Conservation (phyloP, 2,329 filamentous ascomycete genomes). For the Botrytis deweyae region DNA sequence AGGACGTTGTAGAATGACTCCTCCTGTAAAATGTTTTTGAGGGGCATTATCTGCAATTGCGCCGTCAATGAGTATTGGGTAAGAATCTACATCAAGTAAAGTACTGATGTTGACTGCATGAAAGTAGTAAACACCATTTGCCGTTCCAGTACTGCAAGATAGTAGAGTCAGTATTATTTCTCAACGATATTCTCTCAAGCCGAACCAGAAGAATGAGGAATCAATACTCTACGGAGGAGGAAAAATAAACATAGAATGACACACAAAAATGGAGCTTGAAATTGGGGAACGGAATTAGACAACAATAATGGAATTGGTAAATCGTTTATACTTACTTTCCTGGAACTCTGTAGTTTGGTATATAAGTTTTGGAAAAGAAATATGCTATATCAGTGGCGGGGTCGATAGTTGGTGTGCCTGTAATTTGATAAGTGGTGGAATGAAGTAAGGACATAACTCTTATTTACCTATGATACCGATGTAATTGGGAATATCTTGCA, state of each 20-base stretch:
- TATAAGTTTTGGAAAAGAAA: constrained; percentile 30
- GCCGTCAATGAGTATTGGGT: constrained; percentile 26
- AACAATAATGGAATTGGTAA: background rate
- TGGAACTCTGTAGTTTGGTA: constrained; percentile 16
- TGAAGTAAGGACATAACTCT: background rate
- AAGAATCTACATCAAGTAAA: constrained; percentile 22
- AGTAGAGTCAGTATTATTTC: background rate
- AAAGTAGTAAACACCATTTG: constrained; percentile 27
- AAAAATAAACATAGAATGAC: background rate
- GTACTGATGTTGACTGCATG: constrained; percentile 26
- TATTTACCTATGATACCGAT: constrained; percentile 27
- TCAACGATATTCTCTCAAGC: background rate
- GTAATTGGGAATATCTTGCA: constrained; percentile 25
- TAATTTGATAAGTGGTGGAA: background rate
- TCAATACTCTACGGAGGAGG: background rate
- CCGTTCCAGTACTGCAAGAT: constrained; percentile 13
- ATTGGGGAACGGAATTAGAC: background rate
- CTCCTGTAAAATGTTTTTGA: constrained; percentile 26
- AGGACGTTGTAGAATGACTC: constrained; percentile 26
- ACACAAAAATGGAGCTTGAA: background rate
- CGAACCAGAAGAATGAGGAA: background rate
- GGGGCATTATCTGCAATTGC: constrained; percentile 24
- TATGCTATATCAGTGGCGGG: constrained; percentile 29
- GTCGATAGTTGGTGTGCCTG: constrained; percentile 28
- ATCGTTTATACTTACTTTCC: background rate